A percentile compares a stretch with the other conserved stretches of the same genome.
Conservation (phyloP, 2,329 filamentous ascomycete species). For the Metarhizium humberi region DNA sequence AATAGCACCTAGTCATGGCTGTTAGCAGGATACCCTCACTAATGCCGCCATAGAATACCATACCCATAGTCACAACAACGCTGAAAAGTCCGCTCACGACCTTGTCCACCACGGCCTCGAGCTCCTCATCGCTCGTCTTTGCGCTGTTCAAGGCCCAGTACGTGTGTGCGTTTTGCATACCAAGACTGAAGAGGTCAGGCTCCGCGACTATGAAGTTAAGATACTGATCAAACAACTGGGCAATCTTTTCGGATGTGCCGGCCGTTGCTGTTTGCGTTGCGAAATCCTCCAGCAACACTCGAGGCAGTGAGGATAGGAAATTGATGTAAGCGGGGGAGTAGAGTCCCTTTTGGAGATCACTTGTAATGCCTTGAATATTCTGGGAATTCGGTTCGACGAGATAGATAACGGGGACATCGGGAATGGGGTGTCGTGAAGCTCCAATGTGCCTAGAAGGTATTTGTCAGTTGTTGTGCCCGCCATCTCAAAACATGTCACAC, state of each 20-base stretch:
- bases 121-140: conserved; percentile 78
- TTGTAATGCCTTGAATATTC: conserved; percentile 76
- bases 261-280: conserved; percentile 77
- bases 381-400: conserved; percentile 79
- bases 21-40: not conserved
- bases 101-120: conserved; percentile 78
- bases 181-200: conserved; percentile 88
- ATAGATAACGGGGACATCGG: conserved; percentile 93
- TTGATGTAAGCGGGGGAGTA: conserved; percentile 96
- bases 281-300: conserved; percentile 89
- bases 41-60: conserved; percentile 10
- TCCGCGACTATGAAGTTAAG: conserved; percentile 96
- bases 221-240: conserved; percentile 93
- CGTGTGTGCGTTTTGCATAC: conserved; percentile 80
- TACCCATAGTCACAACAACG: conserved; percentile 96
- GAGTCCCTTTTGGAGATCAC: conserved; percentile 75
- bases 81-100: conserved; percentile 97
- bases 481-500: conserved; percentile 16
- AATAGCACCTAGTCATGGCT: conserved; percentile 56
- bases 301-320: conserved; percentile 87
- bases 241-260: conserved; percentile 79
- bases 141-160: conserved; percentile 97
- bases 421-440: conserved; percentile 76
- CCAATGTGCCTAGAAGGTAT: conserved; percentile 57
- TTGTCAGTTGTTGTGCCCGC: not conserved